phyloP scores from a whole-genome alignment of 768 basidiomycete genomes.

The Mycena venus region DNA sequence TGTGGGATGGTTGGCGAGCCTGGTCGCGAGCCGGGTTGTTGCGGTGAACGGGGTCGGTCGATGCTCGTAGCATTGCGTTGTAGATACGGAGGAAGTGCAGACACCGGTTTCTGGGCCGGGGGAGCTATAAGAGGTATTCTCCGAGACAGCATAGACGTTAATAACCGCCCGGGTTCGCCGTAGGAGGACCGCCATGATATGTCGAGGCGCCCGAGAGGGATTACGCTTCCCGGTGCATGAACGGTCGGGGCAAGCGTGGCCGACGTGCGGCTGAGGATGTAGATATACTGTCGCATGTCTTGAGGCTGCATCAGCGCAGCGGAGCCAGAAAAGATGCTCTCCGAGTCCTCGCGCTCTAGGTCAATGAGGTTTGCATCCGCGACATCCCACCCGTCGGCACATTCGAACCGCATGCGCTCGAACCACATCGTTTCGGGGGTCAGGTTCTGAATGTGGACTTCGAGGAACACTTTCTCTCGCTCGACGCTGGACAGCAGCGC shows the following conservation, averaged over 20 bases:
- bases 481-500: conserved; percentile 73
- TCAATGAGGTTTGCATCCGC: conserved; percentile 65
- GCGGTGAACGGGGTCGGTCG: conserved; percentile 74
- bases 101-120: conserved; percentile 63
- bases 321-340: conserved; percentile 69
- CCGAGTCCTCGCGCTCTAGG: conserved; percentile 39
- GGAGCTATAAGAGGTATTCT: conserved; percentile 72
- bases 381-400: conserved; percentile 74
- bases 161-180: conserved; percentile 87
- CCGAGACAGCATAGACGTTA: conserved; percentile 91
- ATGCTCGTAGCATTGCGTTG: conserved; percentile 62
- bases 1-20: conserved; percentile 65
- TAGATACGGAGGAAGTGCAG: conserved; percentile 85
- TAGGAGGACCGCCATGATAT: conserved; percentile 90
- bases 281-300: conserved; percentile 90
- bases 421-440: conserved; percentile 84
- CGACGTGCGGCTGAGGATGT: conserved; percentile 73
- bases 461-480: conserved; percentile 89
- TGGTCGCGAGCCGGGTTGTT: conserved; percentile 64
- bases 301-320: conserved; percentile 85
- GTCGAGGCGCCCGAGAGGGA: conserved; percentile 89
- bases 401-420: conserved; percentile 85
- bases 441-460: conserved; percentile 93
- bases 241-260: conserved; percentile 59
- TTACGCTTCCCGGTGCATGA: conserved; percentile 75